phyloP scores from a whole-genome alignment of 768 basidiomycete genomes.

The Pleurotus salmoneostramineus region DNA sequence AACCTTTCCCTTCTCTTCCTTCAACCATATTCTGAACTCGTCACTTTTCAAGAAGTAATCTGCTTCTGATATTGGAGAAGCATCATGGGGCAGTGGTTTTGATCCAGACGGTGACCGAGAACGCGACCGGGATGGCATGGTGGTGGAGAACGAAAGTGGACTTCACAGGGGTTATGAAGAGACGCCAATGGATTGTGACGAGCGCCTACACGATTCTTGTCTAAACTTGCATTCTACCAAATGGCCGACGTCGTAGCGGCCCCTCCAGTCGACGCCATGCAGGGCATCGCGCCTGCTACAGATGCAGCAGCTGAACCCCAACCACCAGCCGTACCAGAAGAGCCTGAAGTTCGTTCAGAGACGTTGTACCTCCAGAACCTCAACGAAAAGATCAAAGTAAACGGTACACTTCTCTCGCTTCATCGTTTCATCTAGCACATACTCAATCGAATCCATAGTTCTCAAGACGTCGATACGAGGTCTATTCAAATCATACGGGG shows the following conservation, averaged over 20 bases:
- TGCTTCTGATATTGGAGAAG: constrained; percentile 66
- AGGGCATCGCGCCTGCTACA: constrained; percentile 22
- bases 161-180: neutral
- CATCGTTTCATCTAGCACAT: constrained; percentile 9
- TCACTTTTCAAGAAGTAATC: constrained; percentile 89
- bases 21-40: constrained; percentile 87
- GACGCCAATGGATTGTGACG: too few species aligned
- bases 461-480: constrained; percentile 84
- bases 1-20: constrained; percentile 55
- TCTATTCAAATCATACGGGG: constrained; percentile 91
- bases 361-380: constrained; percentile 96
- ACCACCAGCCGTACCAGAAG: constrained; percentile 17
- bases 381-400: constrained; percentile 89
- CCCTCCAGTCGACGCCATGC: constrained; percentile 24
- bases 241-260: constrained; percentile 28
- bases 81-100: constrained; percentile 46
- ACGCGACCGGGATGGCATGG: constrained; percentile 10
- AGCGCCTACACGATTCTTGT: too few species aligned
- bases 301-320: constrained; percentile 10
- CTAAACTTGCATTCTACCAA: neutral
- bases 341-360: constrained; percentile 59
- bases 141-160: neutral
- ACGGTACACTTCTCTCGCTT: constrained; percentile 35
- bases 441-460: constrained; percentile 37
- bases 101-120: constrained; percentile 44